Evolutionary conservation across 2,329 filamentous ascomycete species (phyloP).

Genomic region (Aspergillus intermedius): DNA sequence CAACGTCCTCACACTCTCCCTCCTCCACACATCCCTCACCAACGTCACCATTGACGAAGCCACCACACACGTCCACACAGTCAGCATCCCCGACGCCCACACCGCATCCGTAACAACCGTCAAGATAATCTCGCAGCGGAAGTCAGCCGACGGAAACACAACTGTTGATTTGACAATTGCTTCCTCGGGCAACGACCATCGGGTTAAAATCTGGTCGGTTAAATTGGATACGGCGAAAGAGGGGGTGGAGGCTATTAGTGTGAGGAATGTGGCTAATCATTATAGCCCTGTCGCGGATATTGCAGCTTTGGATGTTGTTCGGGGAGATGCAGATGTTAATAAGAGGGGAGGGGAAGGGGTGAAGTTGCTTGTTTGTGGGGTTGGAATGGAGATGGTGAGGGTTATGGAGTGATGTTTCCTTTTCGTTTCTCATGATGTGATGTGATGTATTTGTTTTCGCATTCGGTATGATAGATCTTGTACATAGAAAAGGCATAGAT

Average conservation of each 20-base stretch:
- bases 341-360: constrained; percentile 6
- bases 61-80: constrained; percentile 20
- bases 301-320: constrained; percentile 43
- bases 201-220: constrained; percentile 40
- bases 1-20: constrained; percentile 63
- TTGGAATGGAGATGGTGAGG: constrained; percentile 44
- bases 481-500: background rate
- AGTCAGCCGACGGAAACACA: constrained; percentile 2
- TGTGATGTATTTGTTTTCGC: background rate
- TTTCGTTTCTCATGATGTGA: constrained; percentile 5
- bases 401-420: constrained; percentile 2
- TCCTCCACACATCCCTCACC: constrained; percentile 24
- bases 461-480: background rate
- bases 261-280: constrained; percentile 21
- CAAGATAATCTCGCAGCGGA: constrained; percentile 21
- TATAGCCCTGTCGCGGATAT: constrained; percentile 52
- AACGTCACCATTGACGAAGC: constrained; percentile 5
- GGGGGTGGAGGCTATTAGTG: constrained; percentile 15
- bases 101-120: constrained; percentile 39
- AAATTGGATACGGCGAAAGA: constrained; percentile 18
- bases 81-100: constrained; percentile 38
- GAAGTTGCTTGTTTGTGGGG: constrained; percentile 41
- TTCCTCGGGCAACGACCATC: constrained; percentile 42
- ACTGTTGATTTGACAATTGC: constrained; percentile 20
- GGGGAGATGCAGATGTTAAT: constrained; percentile 1